These are phyloP conservation scores for Linaria vulgaris DNA, from an alignment of 257 asterid genomes.

Conservation along the genomic window DNA sequence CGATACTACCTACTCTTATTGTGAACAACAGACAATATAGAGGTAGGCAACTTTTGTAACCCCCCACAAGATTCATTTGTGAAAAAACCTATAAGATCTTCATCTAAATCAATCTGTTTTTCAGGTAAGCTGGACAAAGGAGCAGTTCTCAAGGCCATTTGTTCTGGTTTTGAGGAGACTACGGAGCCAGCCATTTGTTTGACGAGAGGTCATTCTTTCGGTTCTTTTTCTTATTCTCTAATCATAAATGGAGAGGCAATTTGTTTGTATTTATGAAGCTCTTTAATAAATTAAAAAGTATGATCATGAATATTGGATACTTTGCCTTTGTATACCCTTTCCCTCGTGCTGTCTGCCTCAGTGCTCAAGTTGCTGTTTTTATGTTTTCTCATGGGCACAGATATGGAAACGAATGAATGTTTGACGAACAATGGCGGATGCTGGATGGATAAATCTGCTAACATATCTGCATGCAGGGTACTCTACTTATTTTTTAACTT, in stretches of 20 bases:
- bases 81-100: not conserved
- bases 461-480: constrained; percentile 93
- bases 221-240: constrained; percentile 1
- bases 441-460: constrained; percentile 81
- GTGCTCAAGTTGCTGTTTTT: constrained; percentile 20
- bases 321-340: not conserved
- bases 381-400: constrained; percentile 40
- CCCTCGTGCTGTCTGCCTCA: not conserved
- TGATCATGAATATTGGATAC: not conserved
- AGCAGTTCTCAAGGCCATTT: constrained; percentile 46
- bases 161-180: constrained; percentile 64
- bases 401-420: constrained; percentile 89
- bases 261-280: not conserved
- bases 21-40: constrained; percentile 60
- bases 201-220: constrained; percentile 38
- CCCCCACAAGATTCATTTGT: not conserved
- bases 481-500: not conserved
- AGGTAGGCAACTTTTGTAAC: constrained; percentile 33
- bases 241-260: too few relatives aligned
- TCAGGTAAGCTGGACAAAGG: constrained; percentile 59
- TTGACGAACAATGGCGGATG: constrained; percentile 87
- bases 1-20: constrained; percentile 60
- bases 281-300: not conserved
- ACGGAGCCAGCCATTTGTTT: constrained; percentile 68
- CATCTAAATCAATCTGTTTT: not conserved